A percentile compares a stretch with the other conserved stretches of the same genome.
phyloP scores from a whole-genome alignment of 306 rosid species.

The Dicorynia guianensis region DNA sequence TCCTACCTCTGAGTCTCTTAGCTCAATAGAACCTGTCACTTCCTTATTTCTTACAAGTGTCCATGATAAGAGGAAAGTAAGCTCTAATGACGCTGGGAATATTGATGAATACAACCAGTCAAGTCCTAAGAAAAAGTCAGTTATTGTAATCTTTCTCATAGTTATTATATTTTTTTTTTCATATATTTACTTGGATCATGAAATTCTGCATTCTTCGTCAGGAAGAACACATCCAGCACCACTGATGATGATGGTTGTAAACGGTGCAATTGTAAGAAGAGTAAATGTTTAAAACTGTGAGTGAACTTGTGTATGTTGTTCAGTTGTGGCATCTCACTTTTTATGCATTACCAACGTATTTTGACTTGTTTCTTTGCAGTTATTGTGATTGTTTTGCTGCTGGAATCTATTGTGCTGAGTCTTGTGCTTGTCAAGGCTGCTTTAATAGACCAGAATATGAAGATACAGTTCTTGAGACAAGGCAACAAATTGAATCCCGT shows the following conservation, averaged over 20 bases:
- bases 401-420: slow-evolving; percentile 56
- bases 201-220: slow-evolving; percentile 41
- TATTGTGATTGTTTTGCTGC: slow-evolving; percentile 82
- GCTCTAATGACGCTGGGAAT: slow-evolving; percentile 37
- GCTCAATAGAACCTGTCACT: slow-evolving; percentile 14
- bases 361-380: slow-evolving; percentile 47
- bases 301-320: slow-evolving; percentile 34
- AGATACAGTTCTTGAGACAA: slow-evolving; percentile 53
- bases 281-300: slow-evolving; percentile 83
- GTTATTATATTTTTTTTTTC: neutral
- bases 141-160: slow-evolving; percentile 18
- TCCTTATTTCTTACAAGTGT: slow-evolving; percentile 27
- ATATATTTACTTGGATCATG: slow-evolving; percentile 29
- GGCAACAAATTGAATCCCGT: slow-evolving; percentile 58
- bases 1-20: slow-evolving; percentile 44
- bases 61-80: slow-evolving; percentile 43
- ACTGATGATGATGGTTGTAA: slow-evolving; percentile 52
- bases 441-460: slow-evolving; percentile 57
- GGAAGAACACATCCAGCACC: slow-evolving; percentile 52
- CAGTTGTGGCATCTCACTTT: slow-evolving; percentile 5
- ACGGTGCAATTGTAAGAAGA: slow-evolving; percentile 74
- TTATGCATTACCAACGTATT: slow-evolving; percentile 9
- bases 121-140: slow-evolving; percentile 67
- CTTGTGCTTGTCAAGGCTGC: slow-evolving; percentile 77
- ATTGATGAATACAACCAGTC: slow-evolving; percentile 43